Evolutionary conservation across 75 land plant genomes (phyloP), one percentile per base, ranked within the genome.

Genomic region (Selaginella tamariscina): DNA sequence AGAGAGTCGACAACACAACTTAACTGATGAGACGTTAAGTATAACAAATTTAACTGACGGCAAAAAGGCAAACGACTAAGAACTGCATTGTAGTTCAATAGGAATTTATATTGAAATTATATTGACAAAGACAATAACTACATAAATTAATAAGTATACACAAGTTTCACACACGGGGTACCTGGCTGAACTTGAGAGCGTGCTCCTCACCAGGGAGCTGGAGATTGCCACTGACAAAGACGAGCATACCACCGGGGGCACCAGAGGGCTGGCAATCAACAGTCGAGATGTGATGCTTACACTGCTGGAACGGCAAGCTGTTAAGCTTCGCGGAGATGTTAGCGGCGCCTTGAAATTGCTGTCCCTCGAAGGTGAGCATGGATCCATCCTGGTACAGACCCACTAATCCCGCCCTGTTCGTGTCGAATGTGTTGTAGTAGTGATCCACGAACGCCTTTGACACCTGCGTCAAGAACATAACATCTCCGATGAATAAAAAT

Each of bases 341-440:
- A 0, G 33, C 71, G 23, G 64, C 78, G 11, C 88, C 88, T 11
- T 66, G 65, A 20, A 85, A 32, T 67, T 78, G 74, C 64, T 85
- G 81, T 13, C 88, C 88, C 62, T 85, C 88, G 26, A 85, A 85
- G 27, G 81, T 80, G 56, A 85, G 81, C 81, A 78, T 73, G 56
- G 88, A 83, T 27, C 62, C 30, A 5, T 68, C 65, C 29, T 80
- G 79, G 65, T 85, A 85, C 24, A 85, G 79, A 26, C 77, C 65
- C 27, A 60, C 27, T 0, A 85, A 71, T 0, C 70, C 55, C 0
- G 77, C 20, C 21, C 88, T 55, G 54, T 76, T 73, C 55, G 66
- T 71, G 71, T 85, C 88, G 54, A 85, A 85, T 49, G 72, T 66
- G 28, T 74, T 15, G 71, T 84, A 84, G 64, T 79, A 84, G 70